phyloP scores from a whole-genome alignment of 495 filamentous ascomycete species.

The Aspergillus hancockii region DNA sequence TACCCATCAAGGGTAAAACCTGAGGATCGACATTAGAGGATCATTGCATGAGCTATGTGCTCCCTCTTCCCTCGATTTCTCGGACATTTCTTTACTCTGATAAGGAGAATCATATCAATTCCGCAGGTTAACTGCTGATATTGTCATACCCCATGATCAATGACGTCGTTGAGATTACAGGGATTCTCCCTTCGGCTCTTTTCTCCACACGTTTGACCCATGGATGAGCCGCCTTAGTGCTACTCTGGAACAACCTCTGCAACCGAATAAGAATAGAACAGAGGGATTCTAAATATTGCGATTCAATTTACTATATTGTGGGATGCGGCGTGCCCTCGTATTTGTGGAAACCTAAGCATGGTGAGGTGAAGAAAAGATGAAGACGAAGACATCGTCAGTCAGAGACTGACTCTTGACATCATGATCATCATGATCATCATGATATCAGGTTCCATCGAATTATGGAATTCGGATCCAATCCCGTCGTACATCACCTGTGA shows the following conservation, averaged over 20 bases:
- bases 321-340: too few relatives aligned
- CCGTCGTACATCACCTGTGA: background rate
- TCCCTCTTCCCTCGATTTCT: background rate
- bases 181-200: background rate
- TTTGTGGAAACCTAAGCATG: background rate
- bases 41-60: background rate
- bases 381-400: background rate
- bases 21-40: background rate
- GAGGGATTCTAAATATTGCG: background rate
- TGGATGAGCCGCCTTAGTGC: background rate
- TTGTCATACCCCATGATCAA: background rate
- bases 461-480: background rate
- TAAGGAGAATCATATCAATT: background rate
- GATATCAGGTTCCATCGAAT: background rate
- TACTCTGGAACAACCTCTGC: background rate
- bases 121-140: background rate
- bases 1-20: too few relatives aligned
- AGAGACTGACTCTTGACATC: background rate
- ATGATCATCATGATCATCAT: too few relatives aligned
- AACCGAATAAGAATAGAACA: background rate
- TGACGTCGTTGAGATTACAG: background rate
- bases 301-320: background rate
- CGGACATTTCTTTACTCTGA: background rate
- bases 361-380: background rate
- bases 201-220: background rate